A percentile compares a stretch with the other conserved stretches of the same genome.
phyloP scores from a whole-genome alignment of 1,284 basidiomycete genomes.

The Naganishia liquefaciens region DNA sequence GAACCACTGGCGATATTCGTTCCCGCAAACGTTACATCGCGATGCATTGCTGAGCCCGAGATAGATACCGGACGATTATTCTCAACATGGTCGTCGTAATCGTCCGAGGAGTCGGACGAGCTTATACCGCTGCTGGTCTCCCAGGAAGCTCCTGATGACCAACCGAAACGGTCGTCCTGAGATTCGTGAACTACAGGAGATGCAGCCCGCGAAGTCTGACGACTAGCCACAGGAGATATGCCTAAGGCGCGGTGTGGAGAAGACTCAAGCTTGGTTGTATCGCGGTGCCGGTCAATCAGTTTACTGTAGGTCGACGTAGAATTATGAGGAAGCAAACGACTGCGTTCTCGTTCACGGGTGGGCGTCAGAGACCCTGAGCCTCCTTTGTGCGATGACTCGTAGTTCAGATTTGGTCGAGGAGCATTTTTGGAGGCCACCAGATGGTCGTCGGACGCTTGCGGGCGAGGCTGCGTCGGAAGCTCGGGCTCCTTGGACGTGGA shows the following conservation, averaged over 20 bases:
- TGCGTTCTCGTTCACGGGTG: slow-evolving; percentile 7
- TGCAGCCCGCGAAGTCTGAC: slow-evolving; percentile 19
- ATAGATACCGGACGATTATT: slow-evolving; percentile 34
- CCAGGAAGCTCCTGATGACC: slow-evolving; percentile 26
- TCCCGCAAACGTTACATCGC: not conserved
- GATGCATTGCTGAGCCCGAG: not conserved
- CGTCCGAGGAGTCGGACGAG: slow-evolving; percentile 36
- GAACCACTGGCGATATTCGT: not conserved
- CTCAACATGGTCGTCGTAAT: slow-evolving; percentile 38
- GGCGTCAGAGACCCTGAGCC: slow-evolving; percentile 3
- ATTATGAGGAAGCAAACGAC: not conserved
- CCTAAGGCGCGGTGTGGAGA: not conserved
- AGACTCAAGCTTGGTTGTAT: not conserved
- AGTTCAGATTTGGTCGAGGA: not conserved
- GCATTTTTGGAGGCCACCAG: not conserved
- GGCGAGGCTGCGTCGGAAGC: too few species aligned
- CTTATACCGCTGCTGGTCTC: slow-evolving; percentile 29
- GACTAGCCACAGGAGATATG: slow-evolving; percentile 3
- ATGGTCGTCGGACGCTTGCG: not conserved
- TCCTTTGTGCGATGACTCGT: not conserved
- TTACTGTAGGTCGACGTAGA: not conserved
- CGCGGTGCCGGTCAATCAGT: not conserved
- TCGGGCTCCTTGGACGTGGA: too few species aligned
- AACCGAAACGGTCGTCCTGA: slow-evolving; percentile 2
- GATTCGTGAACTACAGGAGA: slow-evolving; percentile 10